Evolutionary conservation across 768 basidiomycete species (phyloP).

Genomic region (Tulasnella sp.): DNA sequence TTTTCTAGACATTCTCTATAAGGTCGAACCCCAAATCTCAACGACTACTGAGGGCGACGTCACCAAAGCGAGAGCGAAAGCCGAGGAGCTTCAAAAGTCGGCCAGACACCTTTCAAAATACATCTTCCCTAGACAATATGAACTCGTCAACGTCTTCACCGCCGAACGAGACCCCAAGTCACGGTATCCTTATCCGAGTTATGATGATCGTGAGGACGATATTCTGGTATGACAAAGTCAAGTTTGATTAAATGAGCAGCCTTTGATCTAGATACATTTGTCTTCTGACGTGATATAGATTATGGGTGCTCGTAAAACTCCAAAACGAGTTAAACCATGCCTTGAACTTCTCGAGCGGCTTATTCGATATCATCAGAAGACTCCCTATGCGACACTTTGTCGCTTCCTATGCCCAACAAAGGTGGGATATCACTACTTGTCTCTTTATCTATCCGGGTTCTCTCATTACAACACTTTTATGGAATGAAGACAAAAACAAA

Average conservation of each 20-base stretch:
- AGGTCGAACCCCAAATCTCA: background rate
- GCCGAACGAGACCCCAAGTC: conserved; percentile 7
- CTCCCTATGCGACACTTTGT: conserved; percentile 51
- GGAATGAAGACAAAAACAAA: conserved; percentile 35
- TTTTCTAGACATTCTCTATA: conserved; percentile 51
- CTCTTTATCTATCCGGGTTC: too few relatives aligned
- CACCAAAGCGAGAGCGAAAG: too few relatives aligned
- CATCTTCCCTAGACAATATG: conserved; percentile 74
- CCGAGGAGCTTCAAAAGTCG: conserved; percentile 21
- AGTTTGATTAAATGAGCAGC: background rate
- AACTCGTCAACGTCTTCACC: conserved; percentile 48
- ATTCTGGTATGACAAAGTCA: conserved; percentile 42
- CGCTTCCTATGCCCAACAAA: conserved; percentile 69
- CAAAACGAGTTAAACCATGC: conserved; percentile 51
- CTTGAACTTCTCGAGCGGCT: conserved; percentile 48
- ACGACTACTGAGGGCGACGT: conserved; percentile 31
- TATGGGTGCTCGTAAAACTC: conserved; percentile 50
- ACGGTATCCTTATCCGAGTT: background rate
- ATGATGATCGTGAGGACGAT: conserved; percentile 47
- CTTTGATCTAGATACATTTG: background rate
- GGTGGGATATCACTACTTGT: conserved; percentile 29
- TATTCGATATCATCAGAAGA: conserved; percentile 55
- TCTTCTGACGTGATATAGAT: conserved; percentile 20
- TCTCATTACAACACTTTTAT: background rate
- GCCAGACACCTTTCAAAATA: conserved; percentile 40